These are phyloP conservation scores for Ceratocystis huliohia DNA, from an alignment of 2,329 filamentous ascomycete species.

Conservation along the genomic window DNA sequence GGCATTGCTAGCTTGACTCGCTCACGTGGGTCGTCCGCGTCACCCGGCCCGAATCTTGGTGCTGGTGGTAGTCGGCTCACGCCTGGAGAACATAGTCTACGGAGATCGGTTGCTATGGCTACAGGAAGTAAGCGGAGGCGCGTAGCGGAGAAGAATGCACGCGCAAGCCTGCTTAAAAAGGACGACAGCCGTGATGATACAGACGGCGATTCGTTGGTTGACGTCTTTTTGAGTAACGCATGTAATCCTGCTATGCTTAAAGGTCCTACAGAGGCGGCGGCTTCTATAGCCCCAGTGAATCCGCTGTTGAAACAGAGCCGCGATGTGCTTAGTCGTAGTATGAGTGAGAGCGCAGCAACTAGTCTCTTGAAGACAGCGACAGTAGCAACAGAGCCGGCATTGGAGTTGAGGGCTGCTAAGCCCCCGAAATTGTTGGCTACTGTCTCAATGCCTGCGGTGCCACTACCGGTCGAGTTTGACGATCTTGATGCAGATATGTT, in stretches of 20 bases:
- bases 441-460: background rate
- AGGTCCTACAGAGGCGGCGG: background rate
- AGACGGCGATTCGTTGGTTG: conserved; percentile 16
- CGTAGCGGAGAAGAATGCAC: conserved; percentile 8
- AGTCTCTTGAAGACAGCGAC: background rate
- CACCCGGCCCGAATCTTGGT: conserved; percentile 3
- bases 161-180: conserved; percentile 15
- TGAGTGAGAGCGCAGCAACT: conserved; percentile 13
- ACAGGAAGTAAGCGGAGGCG: conserved; percentile 16
- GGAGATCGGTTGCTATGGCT: conserved; percentile 16
- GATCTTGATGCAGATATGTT: conserved; percentile 22
- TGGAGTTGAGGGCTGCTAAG: too few species aligned
- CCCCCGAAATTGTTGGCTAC: background rate
- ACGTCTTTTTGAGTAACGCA: conserved; percentile 20
- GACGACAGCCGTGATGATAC: background rate
- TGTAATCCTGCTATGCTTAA: conserved; percentile 11
- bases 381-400: background rate
- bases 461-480: conserved; percentile 15
- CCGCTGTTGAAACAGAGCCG: background rate
- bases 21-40: background rate
- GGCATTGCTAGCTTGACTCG: conserved; percentile 21
- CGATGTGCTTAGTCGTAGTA: conserved; percentile 12
- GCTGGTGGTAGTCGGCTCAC: background rate
- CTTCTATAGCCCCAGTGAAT: background rate
- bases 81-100: conserved; percentile 11